phyloP scores from a whole-genome alignment of 129 eudicot genomes.

The Sambucus nigra region DNA sequence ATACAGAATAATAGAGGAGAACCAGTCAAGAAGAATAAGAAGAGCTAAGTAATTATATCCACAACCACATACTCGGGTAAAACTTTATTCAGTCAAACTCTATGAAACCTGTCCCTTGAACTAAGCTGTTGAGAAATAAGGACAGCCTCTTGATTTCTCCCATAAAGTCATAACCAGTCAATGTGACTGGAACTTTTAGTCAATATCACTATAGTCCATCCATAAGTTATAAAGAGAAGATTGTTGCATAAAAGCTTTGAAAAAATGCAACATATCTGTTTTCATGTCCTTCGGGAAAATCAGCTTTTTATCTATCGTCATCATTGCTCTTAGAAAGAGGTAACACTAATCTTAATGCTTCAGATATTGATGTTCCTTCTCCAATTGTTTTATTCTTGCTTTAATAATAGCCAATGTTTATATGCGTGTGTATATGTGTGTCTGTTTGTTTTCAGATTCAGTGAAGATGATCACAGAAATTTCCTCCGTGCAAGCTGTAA shows the following conservation, averaged over 20 bases:
- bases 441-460: conserved; percentile 37
- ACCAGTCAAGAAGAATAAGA: too few species aligned
- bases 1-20: too few species aligned
- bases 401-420: not conserved
- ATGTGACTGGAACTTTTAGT: too few species aligned
- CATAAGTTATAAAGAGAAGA: not conserved
- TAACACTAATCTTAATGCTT: not conserved
- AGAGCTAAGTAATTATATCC: too few species aligned
- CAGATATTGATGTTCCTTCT: not conserved
- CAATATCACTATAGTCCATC: not conserved
- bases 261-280: not conserved
- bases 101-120: too few species aligned
- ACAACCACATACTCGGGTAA: too few species aligned
- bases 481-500: conserved; percentile 65
- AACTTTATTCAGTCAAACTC: too few species aligned
- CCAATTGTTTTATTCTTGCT: not conserved
- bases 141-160: too few species aligned
- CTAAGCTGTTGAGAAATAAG: too few species aligned
- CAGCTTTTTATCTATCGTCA: not conserved
- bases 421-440: too few species aligned
- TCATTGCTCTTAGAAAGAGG: not conserved
- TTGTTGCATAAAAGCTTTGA: not conserved
- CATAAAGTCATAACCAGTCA: too few species aligned
- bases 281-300: not conserved
- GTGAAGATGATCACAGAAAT: conserved; percentile 58